Conservation (phyloP, 1,284 basidiomycete species). For the Crucibulum cyathiforme region DNA sequence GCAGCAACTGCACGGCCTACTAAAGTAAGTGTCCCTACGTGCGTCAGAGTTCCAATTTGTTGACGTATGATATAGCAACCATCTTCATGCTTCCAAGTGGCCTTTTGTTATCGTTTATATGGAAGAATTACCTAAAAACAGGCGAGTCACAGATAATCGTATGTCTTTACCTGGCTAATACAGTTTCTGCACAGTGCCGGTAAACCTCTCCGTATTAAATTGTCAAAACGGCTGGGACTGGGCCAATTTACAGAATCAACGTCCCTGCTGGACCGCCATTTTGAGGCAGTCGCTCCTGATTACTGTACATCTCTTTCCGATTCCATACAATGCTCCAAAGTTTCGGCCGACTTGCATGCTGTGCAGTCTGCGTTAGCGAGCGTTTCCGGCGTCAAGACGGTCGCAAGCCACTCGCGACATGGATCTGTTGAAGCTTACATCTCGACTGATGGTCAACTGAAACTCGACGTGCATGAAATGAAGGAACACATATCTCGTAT, state of each 20-base stretch:
- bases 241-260: slow-evolving; percentile 41
- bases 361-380: slow-evolving; percentile 53
- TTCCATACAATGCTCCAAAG: slow-evolving; percentile 43
- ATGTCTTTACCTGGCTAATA: not conserved
- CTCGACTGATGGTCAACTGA: slow-evolving; percentile 15
- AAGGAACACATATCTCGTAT: slow-evolving; percentile 18
- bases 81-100: slow-evolving; percentile 55
- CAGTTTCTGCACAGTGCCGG: slow-evolving; percentile 35
- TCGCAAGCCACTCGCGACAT: slow-evolving; percentile 43
- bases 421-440: slow-evolving; percentile 45
- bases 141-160: slow-evolving; percentile 11
- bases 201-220: slow-evolving; percentile 50
- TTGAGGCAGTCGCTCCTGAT: slow-evolving; percentile 42
- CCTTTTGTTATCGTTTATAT: slow-evolving; percentile 51
- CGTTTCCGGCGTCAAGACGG: slow-evolving; percentile 56
- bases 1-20: slow-evolving; percentile 46
- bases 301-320: slow-evolving; percentile 39
- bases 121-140: slow-evolving; percentile 50
- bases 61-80: slow-evolving; percentile 24
- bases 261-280: slow-evolving; percentile 44
- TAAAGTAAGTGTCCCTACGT: slow-evolving; percentile 31
- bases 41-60: not conserved
- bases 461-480: slow-evolving; percentile 25
- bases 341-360: slow-evolving; percentile 33
- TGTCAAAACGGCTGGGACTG: slow-evolving; percentile 46